A percentile compares a stretch with the other conserved stretches of the same genome.
These are phyloP conservation scores for Sordariomycetes sp. DNA, from an alignment of 2,329 filamentous ascomycete genomes.

Conservation along the genomic window DNA sequence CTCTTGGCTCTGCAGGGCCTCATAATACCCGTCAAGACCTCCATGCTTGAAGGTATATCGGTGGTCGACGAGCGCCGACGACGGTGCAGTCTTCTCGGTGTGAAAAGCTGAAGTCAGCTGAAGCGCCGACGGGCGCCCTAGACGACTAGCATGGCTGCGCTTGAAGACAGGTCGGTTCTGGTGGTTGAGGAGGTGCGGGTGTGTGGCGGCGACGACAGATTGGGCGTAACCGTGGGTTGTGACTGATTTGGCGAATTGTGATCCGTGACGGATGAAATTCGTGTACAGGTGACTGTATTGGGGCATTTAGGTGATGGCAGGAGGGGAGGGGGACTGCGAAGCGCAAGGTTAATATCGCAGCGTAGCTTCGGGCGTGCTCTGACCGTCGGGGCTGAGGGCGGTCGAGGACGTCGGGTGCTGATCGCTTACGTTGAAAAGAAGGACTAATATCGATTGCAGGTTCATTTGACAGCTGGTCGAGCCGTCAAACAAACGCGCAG, in stretches of 20 bases:
- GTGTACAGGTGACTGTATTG: conserved; percentile 59
- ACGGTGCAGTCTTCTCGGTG: conserved; percentile 38
- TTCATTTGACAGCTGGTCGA: conserved; percentile 90
- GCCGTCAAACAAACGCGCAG: conserved; percentile 92
- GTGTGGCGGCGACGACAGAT: conserved; percentile 90
- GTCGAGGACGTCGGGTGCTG: conserved; percentile 1
- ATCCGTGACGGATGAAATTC: conserved; percentile 92
- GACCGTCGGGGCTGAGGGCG: background rate
- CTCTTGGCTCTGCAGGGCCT: conserved; percentile 77
- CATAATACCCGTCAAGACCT: conserved; percentile 83
- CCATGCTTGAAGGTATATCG: conserved; percentile 46
- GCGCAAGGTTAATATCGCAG: too few relatives aligned
- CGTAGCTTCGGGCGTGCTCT: too few relatives aligned
- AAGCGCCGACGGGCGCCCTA: conserved; percentile 43
- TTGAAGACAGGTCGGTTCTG: conserved; percentile 58
- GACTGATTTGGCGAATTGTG: conserved; percentile 76
- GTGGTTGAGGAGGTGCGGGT: conserved; percentile 66
- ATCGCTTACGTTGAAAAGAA: conserved; percentile 53
- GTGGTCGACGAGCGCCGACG: conserved; percentile 38
- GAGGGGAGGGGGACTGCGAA: conserved; percentile 48
- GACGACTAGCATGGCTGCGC: conserved; percentile 45
- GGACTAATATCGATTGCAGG: conserved; percentile 66
- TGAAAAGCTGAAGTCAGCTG: conserved; percentile 75
- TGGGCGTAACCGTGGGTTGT: conserved; percentile 97
- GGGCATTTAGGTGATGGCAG: conserved; percentile 82